Conservation (phyloP, 2,329 filamentous ascomycete genomes). For the Zasmidium cellare region DNA sequence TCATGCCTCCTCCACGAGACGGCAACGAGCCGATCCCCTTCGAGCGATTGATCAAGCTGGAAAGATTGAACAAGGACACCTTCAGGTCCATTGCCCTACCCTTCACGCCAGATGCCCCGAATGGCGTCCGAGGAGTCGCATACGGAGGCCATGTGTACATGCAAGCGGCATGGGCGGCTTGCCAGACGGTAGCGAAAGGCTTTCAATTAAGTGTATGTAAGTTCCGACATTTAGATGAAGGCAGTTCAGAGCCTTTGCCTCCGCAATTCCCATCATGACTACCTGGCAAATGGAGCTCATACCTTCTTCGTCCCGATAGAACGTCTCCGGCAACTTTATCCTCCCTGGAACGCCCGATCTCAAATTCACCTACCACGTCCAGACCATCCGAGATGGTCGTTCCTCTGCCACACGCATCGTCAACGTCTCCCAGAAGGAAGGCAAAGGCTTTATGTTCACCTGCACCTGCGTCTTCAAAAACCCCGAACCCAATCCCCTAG, state of each 20-base stretch:
- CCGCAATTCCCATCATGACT: background rate
- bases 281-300: too few relatives aligned
- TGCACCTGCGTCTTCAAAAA: conserved; percentile 53
- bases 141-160: conserved; percentile 58
- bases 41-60: conserved; percentile 38
- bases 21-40: conserved; percentile 34
- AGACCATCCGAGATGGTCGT: conserved; percentile 49
- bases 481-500: conserved; percentile 32
- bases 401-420: conserved; percentile 53
- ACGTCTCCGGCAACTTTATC: conserved; percentile 55
- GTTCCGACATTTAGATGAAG: background rate
- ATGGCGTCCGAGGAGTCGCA: conserved; percentile 32
- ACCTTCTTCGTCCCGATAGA: conserved; percentile 38
- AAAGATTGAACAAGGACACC: conserved; percentile 36
- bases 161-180: conserved; percentile 56
- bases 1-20: conserved; percentile 13
- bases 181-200: conserved; percentile 50
- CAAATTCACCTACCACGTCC: conserved; percentile 51
- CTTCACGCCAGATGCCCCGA: conserved; percentile 36
- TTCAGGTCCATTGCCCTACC: conserved; percentile 39
- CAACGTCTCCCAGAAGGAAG: conserved; percentile 45
- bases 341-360: conserved; percentile 46
- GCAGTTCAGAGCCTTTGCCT: background rate
- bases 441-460: conserved; percentile 48
- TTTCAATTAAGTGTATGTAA: conserved; percentile 50